Conservation (phyloP, 257 asterid species). For the Solanum piurae region DNA sequence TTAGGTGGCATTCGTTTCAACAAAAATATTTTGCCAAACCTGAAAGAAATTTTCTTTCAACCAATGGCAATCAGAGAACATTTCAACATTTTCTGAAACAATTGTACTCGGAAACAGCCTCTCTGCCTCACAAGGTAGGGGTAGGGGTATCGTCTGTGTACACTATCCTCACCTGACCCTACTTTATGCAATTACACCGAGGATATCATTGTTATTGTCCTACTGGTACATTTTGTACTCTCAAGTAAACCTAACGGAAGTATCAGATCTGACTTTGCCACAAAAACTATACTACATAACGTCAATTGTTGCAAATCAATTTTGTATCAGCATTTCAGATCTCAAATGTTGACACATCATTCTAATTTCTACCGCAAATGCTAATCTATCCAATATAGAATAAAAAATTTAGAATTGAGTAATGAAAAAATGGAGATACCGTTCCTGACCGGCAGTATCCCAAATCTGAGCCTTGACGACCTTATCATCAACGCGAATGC, state of each 20-base stretch:
- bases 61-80: background rate
- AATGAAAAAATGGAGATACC: conserved; percentile 8
- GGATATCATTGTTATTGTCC: background rate
- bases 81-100: background rate
- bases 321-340: background rate
- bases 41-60: background rate
- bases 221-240: background rate
- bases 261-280: background rate
- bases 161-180: background rate
- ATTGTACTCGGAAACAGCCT: background rate
- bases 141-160: background rate
- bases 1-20: background rate
- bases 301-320: background rate
- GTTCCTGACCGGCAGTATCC: conserved; percentile 54
- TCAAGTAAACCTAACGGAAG: background rate
- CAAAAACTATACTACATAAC: background rate
- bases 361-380: background rate
- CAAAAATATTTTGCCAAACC: background rate
- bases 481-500: conserved; percentile 39
- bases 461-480: conserved; percentile 51
- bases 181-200: background rate
- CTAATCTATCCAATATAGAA: background rate
- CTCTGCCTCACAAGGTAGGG: background rate
- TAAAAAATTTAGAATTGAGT: background rate
- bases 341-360: background rate